Base-by-base conservation (phyloP, 768 basidiomycete genomes). In the Hydnomerulius pinastri region DNA sequence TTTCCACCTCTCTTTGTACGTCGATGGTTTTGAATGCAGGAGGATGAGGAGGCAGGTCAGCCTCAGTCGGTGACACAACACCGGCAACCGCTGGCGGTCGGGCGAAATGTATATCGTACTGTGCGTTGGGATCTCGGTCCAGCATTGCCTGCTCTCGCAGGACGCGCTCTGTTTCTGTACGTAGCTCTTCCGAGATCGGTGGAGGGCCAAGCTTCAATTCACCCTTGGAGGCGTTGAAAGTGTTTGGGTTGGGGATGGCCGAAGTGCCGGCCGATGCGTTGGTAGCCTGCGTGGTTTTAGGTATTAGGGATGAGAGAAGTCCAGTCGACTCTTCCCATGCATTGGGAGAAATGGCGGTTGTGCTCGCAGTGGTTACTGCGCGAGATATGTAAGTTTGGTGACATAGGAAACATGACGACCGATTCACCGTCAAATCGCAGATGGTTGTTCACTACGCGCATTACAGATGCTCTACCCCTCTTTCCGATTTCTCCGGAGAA, bases 391-490 rank as follows among this genome's bases (percentile, higher is more conserved):
- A 50, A 71, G 50, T 69, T 58, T 50, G 59, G 36, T 38, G 18
- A 18, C 21, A 2, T 33, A 20, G 12, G 35, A 17, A 18, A 30
- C 13, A 42, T 36, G 48, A 25, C 29, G 43, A 51, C 6, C 7
- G 46, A 39, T 65, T 74, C 71, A 95, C 95, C 91, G 60, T 95
- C 88, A 56, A 98, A 91, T 33, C 85, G 83, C 29, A 99, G 77
- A 63, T 94, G 87, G 65, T 93, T 95, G 65, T 97, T 97, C 20
- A 99, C 87, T 30, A 98, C 92, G 36, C 87, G 83, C 83, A 98
- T 87, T 37, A 98, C 87, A 9, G 92, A 82, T 44, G 92, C 86
- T 59, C 97, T 78, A 5, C 93, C 92, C 53, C 94, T 76, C 61
- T 87, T 85, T 17, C 91, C 92, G 49, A 80, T 81, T 58, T 92